Conservation (phyloP, 2,329 filamentous ascomycete species). For the Malbranchea zuffiana region DNA sequence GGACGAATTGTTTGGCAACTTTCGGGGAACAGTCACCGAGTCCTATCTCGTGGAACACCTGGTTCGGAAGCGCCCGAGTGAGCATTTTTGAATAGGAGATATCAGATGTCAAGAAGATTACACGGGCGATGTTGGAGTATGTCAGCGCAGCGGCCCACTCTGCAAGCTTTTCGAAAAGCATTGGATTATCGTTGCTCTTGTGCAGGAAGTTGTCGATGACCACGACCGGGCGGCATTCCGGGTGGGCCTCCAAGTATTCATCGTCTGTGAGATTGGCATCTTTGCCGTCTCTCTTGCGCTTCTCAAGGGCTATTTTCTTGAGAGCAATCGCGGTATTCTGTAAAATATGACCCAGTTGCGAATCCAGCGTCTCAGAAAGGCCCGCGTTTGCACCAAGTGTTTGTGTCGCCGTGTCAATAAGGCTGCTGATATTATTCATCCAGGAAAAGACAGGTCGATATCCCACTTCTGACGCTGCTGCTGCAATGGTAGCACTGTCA, state of each 20-base stretch:
- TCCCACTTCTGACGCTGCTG: conserved; percentile 71
- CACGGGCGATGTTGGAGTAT: conserved; percentile 79
- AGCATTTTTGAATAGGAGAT: conserved; percentile 79
- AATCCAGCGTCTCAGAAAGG: conserved; percentile 85
- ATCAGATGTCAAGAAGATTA: conserved; percentile 87
- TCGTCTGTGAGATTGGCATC: conserved; percentile 66
- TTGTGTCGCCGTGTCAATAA: conserved; percentile 85
- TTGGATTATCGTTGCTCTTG: conserved; percentile 55
- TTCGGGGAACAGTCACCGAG: conserved; percentile 78
- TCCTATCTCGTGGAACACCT: conserved; percentile 76
- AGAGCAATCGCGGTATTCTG: conserved; percentile 72
- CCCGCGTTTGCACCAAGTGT: conserved; percentile 90
- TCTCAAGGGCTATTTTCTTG: conserved; percentile 62
- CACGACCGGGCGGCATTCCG: conserved; percentile 69
- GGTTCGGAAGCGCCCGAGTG: conserved; percentile 75
- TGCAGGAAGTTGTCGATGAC: conserved; percentile 88
- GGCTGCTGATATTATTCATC: conserved; percentile 88
- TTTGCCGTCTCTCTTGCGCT: conserved; percentile 59
- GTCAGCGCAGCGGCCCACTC: conserved; percentile 85
- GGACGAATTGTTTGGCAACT: conserved; percentile 81
- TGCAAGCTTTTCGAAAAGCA: conserved; percentile 65
- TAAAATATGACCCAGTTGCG: conserved; percentile 79
- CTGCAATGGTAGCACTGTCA: conserved; percentile 72
- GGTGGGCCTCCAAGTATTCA: conserved; percentile 80
- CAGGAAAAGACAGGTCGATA: conserved; percentile 91